These are phyloP conservation scores for Candida tetrigidarum DNA, from an alignment of 1,139 yeast genomes.

Conservation along the genomic window DNA sequence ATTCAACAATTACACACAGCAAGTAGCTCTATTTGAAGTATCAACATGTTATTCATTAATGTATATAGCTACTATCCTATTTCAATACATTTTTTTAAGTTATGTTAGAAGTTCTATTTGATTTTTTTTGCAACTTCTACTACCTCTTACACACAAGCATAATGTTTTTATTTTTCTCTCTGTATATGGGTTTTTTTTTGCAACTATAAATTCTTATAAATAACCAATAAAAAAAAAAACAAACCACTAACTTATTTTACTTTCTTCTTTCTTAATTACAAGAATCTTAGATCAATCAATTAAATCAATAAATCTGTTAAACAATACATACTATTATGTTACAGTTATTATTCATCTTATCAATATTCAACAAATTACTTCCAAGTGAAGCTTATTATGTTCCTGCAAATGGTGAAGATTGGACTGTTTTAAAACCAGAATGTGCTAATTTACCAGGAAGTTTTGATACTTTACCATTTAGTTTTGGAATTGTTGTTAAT, in stretches of 20 bases:
- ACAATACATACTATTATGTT: slow-evolving; percentile 5
- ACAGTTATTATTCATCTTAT: slow-evolving; percentile 8
- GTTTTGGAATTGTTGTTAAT: slow-evolving; percentile 41
- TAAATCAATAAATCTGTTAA: neutral
- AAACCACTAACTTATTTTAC: neutral
- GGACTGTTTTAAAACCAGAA: slow-evolving; percentile 36
- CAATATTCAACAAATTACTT: slow-evolving; percentile 4
- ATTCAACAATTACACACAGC: neutral
- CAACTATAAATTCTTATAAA: slow-evolving; percentile 4
- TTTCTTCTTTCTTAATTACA: neutral
- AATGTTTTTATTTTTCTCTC: neutral
- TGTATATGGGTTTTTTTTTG: neutral
- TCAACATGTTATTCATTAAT: too few species aligned
- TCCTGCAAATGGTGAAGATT: slow-evolving; percentile 40
- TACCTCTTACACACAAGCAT: neutral
- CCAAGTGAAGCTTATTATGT: slow-evolving; percentile 21
- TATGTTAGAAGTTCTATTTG: slow-evolving; percentile 1
- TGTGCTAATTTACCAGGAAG: slow-evolving; percentile 23
- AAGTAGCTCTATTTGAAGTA: too few species aligned
- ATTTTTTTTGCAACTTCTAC: neutral
- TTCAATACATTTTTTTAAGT: neutral
- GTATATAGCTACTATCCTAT: neutral
- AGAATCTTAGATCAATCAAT: neutral
- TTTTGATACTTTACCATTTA: slow-evolving; percentile 30
- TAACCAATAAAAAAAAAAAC: neutral